Evolutionary conservation across 2,329 filamentous ascomycete genomes (phyloP).

Genomic region (Aspergillus sp.): DNA sequence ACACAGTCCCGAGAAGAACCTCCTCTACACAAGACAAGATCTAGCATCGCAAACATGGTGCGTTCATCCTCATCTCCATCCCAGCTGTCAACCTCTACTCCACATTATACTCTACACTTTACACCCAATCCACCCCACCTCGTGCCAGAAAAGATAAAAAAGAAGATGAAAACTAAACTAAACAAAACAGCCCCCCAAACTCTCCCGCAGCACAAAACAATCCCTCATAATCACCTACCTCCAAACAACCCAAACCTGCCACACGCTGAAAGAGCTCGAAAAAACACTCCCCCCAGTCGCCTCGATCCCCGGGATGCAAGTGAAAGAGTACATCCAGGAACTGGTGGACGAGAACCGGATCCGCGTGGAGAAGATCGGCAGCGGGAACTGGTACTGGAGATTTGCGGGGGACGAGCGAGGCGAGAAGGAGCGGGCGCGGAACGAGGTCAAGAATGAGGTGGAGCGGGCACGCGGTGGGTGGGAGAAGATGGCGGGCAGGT

Average conservation of each 20-base stretch:
- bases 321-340: constrained; percentile 65
- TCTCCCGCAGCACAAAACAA: constrained; percentile 59
- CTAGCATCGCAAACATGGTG: too few species aligned
- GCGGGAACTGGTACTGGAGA: constrained; percentile 71
- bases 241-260: constrained; percentile 59
- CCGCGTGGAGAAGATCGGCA: constrained; percentile 68
- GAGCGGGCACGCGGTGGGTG: constrained; percentile 26
- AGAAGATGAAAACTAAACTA: not conserved
- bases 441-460: constrained; percentile 29
- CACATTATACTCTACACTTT: too few species aligned
- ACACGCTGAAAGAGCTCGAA: constrained; percentile 68
- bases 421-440: constrained; percentile 37
- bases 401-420: constrained; percentile 61
- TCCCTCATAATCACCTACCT: constrained; percentile 60
- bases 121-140: too few species aligned
- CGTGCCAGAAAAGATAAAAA: not conserved
- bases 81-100: too few species aligned
- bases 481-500: constrained; percentile 34
- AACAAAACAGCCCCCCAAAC: constrained; percentile 48
- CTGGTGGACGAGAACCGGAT: constrained; percentile 62
- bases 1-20: too few species aligned
- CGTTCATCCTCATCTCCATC: too few species aligned
- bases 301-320: constrained; percentile 65
- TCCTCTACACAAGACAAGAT: too few species aligned
- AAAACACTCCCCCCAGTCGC: constrained; percentile 61